phyloP scores from a whole-genome alignment of 208 protist genomes.

The Leishmania mexicana region DNA sequence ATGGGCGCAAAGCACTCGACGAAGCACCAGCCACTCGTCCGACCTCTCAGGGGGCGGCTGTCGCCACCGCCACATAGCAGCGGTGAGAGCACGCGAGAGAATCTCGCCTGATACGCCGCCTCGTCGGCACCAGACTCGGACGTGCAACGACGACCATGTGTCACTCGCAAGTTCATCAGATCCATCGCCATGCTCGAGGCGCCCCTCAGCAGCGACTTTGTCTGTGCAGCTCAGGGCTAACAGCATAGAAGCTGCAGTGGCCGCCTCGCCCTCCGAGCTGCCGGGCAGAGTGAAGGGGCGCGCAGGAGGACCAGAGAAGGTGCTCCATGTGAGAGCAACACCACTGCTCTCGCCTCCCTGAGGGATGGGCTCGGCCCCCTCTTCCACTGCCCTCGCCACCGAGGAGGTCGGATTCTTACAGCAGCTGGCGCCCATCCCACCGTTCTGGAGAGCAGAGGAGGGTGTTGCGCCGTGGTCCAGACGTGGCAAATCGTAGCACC shows the following conservation, averaged over 20 bases:
- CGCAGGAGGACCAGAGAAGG: neutral
- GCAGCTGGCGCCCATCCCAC: neutral
- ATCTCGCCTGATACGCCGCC: conserved; percentile 12
- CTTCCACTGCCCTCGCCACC: neutral
- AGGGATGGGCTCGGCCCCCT: neutral
- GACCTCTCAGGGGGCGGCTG: neutral
- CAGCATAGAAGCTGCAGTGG: neutral
- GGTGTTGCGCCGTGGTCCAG: neutral
- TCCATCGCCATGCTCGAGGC: neutral
- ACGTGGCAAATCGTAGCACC: neutral
- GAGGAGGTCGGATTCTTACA: neutral
- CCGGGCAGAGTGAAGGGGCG: neutral
- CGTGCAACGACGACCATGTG: neutral
- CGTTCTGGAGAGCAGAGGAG: neutral
- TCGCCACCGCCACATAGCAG: conserved; percentile 6
- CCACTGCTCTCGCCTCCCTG: neutral
- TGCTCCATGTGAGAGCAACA: neutral
- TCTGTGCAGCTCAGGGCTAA: neutral
- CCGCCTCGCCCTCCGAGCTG: neutral
- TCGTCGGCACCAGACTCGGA: conserved; percentile 6
- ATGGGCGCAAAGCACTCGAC: neutral
- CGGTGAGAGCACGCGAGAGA: neutral
- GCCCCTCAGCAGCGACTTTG: neutral
- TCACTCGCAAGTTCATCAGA: neutral
- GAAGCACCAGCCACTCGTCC: neutral